Evolutionary conservation across 495 filamentous ascomycete genomes (phyloP), one percentile per base, ranked within the genome.

Genomic region (Xylaria flabelliformis): DNA sequence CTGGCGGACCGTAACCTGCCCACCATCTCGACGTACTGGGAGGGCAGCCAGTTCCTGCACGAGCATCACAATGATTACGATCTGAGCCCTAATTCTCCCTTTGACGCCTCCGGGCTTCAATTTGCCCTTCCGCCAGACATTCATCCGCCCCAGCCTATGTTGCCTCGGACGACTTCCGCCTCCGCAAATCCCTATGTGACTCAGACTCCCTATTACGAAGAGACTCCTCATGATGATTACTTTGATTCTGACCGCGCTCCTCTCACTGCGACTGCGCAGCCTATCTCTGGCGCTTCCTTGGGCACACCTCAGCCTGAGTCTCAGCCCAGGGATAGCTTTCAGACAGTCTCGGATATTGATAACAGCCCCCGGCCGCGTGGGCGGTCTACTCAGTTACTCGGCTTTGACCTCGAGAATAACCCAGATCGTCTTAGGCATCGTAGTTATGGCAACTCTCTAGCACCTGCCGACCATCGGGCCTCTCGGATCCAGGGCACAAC

Each of bases 241-340:
- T 84, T 89, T 61, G 91, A 94, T 75, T 89, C 89, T 36, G 94
- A 97, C 75, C 87, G 84, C 7, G 86, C 88, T 44, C 90, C 88
- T 67, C 84, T 96, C 73, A 93, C 91, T 32, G 81, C 80, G 32
- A 71, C 81, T 36, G 85, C 83, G 19, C 91, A 93, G 78, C 92
- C 92, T 53, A 91, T 95, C 39, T 86, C 87, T 72, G 91, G 92
- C 56, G 85, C 87, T 13, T 53, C 70, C 3, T 69, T 84, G 42
- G 75, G 80, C 32, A 82, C 84, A 12, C 82, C 84, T 10, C 84
- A 82, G 53, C 80, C 75, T n/a, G 87, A 88, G 67, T 81, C 85
- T 55, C 88, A 90, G 74, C 88, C 89, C 46, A 88, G 90, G 81
- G 81, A 83, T 72, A 90, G 89, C 76, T 90, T 89, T 51, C 90